Base-by-base conservation (phyloP, 495 filamentous ascomycete genomes). In the Lophiostoma macrostomum region DNA sequence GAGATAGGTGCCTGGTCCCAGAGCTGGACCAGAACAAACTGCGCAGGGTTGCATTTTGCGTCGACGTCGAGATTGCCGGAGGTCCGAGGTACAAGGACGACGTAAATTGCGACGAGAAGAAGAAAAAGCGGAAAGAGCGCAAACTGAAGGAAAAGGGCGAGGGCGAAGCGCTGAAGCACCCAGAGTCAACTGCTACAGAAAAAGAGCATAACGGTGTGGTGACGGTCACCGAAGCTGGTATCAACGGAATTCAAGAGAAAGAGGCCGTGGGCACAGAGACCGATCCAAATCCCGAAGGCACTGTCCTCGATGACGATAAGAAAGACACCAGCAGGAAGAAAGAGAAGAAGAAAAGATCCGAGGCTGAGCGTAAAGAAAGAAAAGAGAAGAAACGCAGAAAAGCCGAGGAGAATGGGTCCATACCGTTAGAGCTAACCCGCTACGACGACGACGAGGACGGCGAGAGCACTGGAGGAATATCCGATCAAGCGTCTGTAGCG, bases 61-160 rank as follows among this genome's bases (percentile, higher is more conserved):
- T 98, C 3, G 93, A 98, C 67, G 93, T 98, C 11, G 93, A 98
- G 71, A 93, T 98, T 63, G 91, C 93, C n/a, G 81, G 81, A 0
- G 65, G 79, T 27, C 79, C 83, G 16, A 63, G 68, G 34, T 79
- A 85, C 56, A 65, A 50, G 18, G 79, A 82, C 8, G 76, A 76
- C 19, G 67, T 71, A 19, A 52, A 64, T 24, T 40, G 61, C 50
- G 55, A 64, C 19, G 71, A 69, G 36, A 71, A 69, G 49, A 69
- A 67, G 46, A 76, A 80, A 40, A 73, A 83, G 73, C 68, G 66
- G 29, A 68, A 85, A 69, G 83, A 84, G 55, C 81, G 79, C 50
- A 88, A 84, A 65, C 63, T 76, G 5, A 83, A 85, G 44, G 83
- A 83, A 32, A 85, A 80, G 46, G 81, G 77, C 19, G 88, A 89